phyloP scores from a whole-genome alignment of 345 rosid species.

The Dimocarpus longan region DNA sequence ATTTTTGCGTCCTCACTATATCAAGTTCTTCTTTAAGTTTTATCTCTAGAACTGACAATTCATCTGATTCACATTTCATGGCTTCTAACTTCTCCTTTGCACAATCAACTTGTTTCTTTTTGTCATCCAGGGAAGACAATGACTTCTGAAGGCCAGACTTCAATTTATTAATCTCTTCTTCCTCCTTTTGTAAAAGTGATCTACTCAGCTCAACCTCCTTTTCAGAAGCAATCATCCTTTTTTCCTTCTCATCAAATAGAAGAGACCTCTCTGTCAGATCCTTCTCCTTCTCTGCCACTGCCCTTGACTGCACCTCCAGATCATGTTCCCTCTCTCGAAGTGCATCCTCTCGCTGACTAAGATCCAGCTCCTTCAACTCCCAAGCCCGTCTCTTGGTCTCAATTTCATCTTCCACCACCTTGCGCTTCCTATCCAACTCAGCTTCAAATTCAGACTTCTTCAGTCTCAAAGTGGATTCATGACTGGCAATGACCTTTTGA shows the following conservation, averaged over 20 bases:
- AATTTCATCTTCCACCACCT: conserved; percentile 78
- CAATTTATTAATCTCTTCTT: conserved; percentile 54
- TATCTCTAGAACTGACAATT: conserved; percentile 69
- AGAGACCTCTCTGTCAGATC: conserved; percentile 57
- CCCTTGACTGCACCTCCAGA: conserved; percentile 60
- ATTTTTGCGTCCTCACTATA: conserved; percentile 71
- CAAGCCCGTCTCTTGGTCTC: conserved; percentile 87
- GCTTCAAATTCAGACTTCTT: conserved; percentile 77
- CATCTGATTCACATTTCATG: conserved; percentile 74
- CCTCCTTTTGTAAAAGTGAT: conserved; percentile 55
- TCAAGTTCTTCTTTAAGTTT: conserved; percentile 97
- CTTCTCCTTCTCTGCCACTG: conserved; percentile 67
- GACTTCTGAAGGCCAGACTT: conserved; percentile 70
- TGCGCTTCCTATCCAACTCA: conserved; percentile 64
- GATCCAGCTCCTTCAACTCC: conserved; percentile 89
- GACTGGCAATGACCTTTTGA: conserved; percentile 62
- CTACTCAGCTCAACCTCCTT: conserved; percentile 50
- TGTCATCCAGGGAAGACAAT: conserved; percentile 64
- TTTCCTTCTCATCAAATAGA: conserved; percentile 66
- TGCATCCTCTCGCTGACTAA: conserved; percentile 65
- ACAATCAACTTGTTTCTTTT: conserved; percentile 60
- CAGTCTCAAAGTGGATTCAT: conserved; percentile 56
- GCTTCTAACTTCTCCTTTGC: conserved; percentile 74
- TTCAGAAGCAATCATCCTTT: conserved; percentile 46
- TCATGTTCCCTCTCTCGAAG: conserved; percentile 80